Conservation (phyloP, 2,329 filamentous ascomycete species). For the Scopulariopsis brevicaulis region DNA sequence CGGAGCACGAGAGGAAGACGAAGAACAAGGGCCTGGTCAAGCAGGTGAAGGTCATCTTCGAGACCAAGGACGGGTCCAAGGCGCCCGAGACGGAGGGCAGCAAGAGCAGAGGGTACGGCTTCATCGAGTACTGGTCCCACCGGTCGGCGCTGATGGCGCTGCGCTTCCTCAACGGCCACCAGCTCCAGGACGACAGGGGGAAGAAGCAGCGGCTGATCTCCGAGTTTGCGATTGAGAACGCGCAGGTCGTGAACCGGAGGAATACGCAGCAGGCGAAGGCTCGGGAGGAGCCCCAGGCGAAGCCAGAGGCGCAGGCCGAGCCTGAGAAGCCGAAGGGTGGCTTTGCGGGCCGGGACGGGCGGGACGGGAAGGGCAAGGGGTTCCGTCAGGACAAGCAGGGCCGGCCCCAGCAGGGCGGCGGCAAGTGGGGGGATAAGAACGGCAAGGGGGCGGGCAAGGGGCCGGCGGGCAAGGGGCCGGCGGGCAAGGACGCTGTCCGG, state of each 20-base stretch:
- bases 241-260: constrained; percentile 80
- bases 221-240: constrained; percentile 97
- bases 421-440: not conserved
- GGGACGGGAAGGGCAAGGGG: not conserved
- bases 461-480: not conserved
- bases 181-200: constrained; percentile 48
- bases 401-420: not conserved
- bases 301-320: not conserved
- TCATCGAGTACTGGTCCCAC: constrained; percentile 92
- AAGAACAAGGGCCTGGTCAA: constrained; percentile 80
- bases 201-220: constrained; percentile 85
- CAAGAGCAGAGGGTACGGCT: constrained; percentile 85
- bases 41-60: constrained; percentile 92
- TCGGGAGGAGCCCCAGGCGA: not conserved
- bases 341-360: not conserved
- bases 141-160: constrained; percentile 91
- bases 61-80: constrained; percentile 76
- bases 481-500: constrained; percentile 8
- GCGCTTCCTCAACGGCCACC: constrained; percentile 79
- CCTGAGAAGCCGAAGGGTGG: not conserved
- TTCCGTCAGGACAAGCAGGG: not conserved
- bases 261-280: constrained; percentile 16
- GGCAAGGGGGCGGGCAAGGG: not conserved
- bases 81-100: constrained; percentile 66
- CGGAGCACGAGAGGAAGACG: constrained; percentile 66